Evolutionary conservation across 495 filamentous ascomycete genomes (phyloP).

Genomic region (Gamarada debralockiae): DNA sequence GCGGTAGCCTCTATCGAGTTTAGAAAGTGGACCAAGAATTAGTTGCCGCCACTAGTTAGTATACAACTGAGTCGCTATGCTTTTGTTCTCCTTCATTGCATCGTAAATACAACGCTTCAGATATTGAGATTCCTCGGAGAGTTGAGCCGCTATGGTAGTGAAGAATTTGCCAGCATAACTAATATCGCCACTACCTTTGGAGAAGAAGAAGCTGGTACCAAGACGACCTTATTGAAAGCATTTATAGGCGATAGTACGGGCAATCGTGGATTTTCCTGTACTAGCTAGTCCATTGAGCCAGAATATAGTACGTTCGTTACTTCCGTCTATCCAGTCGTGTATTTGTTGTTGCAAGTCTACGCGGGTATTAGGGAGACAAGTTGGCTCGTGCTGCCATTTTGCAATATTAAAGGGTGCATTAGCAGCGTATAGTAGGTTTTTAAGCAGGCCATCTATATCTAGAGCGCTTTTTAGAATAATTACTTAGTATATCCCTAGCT

Average conservation of each 20-base stretch:
- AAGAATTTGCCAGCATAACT: conserved; percentile 20
- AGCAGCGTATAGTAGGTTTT: conserved; percentile 8
- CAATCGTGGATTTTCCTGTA: background rate
- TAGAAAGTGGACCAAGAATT: conserved; percentile 16
- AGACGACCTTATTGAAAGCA: background rate
- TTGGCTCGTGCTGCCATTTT: conserved; percentile 5
- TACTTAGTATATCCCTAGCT: conserved; percentile 6
- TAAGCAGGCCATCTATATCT: conserved; percentile 8
- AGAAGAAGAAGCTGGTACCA: too few species aligned
- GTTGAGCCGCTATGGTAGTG: conserved; percentile 9
- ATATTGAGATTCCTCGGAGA: background rate
- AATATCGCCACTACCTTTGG: conserved; percentile 20
- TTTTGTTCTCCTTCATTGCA: conserved; percentile 10
- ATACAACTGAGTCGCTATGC: conserved; percentile 13
- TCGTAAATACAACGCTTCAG: conserved; percentile 9
- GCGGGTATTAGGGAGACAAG: conserved; percentile 14
- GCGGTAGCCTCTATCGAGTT: conserved; percentile 6
- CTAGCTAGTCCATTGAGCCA: conserved; percentile 28
- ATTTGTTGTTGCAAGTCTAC: conserved; percentile 15
- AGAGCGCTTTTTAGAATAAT: conserved; percentile 12
- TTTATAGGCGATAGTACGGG: background rate
- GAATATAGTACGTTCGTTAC: conserved; percentile 18
- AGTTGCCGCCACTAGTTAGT: conserved; percentile 18
- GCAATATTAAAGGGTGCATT: conserved; percentile 7
- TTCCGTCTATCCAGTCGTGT: conserved; percentile 6